phyloP scores from a whole-genome alignment of 306 rosid species.

The Vicia villosa region DNA sequence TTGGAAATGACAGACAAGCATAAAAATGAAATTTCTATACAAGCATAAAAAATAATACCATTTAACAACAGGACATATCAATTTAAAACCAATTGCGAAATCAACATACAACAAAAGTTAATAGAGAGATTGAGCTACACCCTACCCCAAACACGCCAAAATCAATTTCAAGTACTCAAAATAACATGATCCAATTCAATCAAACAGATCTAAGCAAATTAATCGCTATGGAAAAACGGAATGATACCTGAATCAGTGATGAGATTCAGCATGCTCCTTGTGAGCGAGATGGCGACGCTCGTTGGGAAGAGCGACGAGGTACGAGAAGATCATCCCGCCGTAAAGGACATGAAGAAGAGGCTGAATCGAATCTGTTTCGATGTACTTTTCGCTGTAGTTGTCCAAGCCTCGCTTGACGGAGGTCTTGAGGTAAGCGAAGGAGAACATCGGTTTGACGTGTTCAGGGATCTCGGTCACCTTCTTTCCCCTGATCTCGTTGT shows the following conservation, averaged over 20 bases:
- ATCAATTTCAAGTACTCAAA: not conserved
- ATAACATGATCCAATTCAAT: not conserved
- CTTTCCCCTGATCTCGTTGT: slow-evolving; percentile 69
- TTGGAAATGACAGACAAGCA: not conserved
- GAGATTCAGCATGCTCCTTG: slow-evolving; percentile 66
- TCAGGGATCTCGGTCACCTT: slow-evolving; percentile 65
- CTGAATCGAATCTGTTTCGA: slow-evolving; percentile 61
- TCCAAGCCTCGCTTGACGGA: slow-evolving; percentile 54
- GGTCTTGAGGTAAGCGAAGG: slow-evolving; percentile 53
- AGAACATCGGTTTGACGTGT: slow-evolving; percentile 65
- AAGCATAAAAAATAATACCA: not conserved
- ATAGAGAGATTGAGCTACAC: too few relatives aligned
- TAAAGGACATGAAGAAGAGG: slow-evolving; percentile 67
- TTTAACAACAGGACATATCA: not conserved
- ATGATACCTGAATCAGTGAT: slow-evolving; percentile 29
- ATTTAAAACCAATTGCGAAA: too few relatives aligned
- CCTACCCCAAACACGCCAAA: not conserved
- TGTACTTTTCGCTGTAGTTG: slow-evolving; percentile 74
- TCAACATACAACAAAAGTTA: too few relatives aligned
- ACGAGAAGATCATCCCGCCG: slow-evolving; percentile 80
- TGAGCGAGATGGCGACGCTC: slow-evolving; percentile 87
- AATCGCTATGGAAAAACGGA: too few relatives aligned
- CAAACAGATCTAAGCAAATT: not conserved
- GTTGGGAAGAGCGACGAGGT: slow-evolving; percentile 72
- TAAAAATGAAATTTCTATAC: not conserved